These are phyloP conservation scores for Leishmania martiniquensis DNA, from an alignment of 208 protist species.

Conservation along the genomic window DNA sequence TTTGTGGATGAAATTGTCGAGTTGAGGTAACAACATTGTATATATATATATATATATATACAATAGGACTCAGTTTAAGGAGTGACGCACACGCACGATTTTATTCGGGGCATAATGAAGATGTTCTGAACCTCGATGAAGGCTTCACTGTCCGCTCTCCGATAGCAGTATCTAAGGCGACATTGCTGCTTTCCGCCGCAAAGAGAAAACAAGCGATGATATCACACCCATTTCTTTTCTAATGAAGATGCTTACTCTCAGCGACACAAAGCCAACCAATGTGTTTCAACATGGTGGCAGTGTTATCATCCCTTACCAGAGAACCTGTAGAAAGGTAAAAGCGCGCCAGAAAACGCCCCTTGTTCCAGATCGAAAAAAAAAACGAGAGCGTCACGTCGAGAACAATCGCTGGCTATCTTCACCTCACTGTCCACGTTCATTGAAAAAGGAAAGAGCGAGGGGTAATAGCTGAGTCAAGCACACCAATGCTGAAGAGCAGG, in stretches of 20 bases:
- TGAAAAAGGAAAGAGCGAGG: neutral
- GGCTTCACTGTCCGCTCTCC: neutral
- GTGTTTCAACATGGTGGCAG: neutral
- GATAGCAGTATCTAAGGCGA: neutral
- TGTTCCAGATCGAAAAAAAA: neutral
- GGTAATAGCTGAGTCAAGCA: constrained; percentile 9
- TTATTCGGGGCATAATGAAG: neutral
- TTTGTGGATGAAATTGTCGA: neutral
- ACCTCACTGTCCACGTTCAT: neutral
- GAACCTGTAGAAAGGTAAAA: constrained; percentile 23
- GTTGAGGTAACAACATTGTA: neutral
- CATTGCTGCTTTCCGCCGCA: neutral
- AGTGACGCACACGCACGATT: neutral
- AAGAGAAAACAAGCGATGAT: neutral
- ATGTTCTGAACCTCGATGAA: neutral
- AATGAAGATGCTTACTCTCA: neutral
- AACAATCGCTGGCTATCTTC: neutral
- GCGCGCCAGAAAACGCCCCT: neutral
- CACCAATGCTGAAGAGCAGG: constrained; percentile 2
- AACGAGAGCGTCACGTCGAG: neutral
- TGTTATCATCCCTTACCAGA: neutral
- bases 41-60: no score
- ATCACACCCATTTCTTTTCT: neutral
- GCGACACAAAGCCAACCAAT: neutral
- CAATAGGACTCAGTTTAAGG: neutral